Percentiles rank a stretch among this genome's conserved stretches.
phyloP scores from a whole-genome alignment of 2,329 filamentous ascomycete species.

The Fusarium fujikuroi region DNA sequence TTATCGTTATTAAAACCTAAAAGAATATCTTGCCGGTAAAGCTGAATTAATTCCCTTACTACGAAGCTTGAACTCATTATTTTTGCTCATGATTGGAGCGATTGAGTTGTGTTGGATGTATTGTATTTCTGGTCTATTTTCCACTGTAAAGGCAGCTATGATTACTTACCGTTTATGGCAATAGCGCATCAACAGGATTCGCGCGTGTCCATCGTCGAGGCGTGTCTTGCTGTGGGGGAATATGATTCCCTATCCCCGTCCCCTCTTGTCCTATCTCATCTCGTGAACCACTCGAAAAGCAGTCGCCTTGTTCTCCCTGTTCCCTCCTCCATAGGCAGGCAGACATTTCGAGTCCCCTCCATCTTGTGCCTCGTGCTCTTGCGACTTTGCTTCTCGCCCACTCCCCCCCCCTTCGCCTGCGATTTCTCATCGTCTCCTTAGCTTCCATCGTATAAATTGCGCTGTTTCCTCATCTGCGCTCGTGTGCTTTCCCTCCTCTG shows the following conservation, averaged over 20 bases:
- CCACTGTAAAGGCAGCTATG: constrained; percentile 22
- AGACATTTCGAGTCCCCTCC: constrained; percentile 31
- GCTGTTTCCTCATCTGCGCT: constrained; percentile 2
- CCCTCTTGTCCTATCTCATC: constrained; percentile 16
- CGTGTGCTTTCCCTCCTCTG: constrained; percentile 5
- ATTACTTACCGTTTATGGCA: constrained; percentile 21
- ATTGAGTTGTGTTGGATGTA: background rate
- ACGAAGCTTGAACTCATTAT: background rate
- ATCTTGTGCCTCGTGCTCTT: constrained; percentile 19
- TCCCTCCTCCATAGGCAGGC: constrained; percentile 23
- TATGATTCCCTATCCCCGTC: constrained; percentile 7
- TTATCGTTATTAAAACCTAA: background rate
- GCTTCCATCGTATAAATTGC: constrained; percentile 35
- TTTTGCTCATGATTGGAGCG: background rate
- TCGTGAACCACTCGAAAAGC: constrained; percentile 31
- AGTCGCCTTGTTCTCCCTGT: constrained; percentile 42
- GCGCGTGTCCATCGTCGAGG: constrained; percentile 31
- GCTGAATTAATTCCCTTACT: fast-evolving
- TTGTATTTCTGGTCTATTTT: background rate
- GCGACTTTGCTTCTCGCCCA: constrained; percentile 40
- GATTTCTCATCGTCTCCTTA: constrained; percentile 12
- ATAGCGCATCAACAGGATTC: constrained; percentile 36
- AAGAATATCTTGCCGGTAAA: background rate
- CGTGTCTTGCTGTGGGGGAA: constrained; percentile 35
- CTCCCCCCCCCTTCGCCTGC: constrained; percentile 41